These are phyloP conservation scores for Excoecaria agallocha DNA, from an alignment of 345 rosid species.

Conservation along the genomic window DNA sequence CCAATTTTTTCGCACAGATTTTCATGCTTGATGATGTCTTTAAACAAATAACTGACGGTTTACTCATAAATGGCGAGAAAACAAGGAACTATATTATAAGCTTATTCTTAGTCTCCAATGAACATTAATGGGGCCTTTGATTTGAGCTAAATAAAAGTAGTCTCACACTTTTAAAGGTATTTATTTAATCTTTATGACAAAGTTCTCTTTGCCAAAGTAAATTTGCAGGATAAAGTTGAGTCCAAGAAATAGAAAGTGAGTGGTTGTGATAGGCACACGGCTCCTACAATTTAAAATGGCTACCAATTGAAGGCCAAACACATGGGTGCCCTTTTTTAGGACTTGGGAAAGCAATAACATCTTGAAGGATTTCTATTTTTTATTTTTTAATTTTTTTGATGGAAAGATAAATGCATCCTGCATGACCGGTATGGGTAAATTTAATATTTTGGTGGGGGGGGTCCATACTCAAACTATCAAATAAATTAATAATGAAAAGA, in stretches of 20 bases:
- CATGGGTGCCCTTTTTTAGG: constrained; percentile 20
- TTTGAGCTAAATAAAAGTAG: not conserved
- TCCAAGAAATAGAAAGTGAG: not conserved
- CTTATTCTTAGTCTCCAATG: not conserved
- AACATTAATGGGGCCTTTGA: not conserved
- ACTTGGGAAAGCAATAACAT: constrained; percentile 4
- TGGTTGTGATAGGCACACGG: not conserved
- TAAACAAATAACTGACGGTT: not conserved
- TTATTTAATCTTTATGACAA: not conserved
- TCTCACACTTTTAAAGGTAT: constrained; percentile 5
- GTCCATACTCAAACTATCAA: not conserved
- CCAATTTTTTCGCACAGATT: not conserved
- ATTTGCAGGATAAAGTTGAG: not conserved
- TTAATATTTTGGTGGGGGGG: not conserved
- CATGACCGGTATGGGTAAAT: constrained; percentile 1
- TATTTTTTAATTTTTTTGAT: not conserved
- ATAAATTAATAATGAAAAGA: not conserved
- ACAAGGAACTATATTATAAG: not conserved
- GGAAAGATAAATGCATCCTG: not conserved
- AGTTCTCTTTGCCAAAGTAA: not conserved
- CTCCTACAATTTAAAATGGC: not conserved
- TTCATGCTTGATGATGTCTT: not conserved
- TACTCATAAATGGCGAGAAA: not conserved
- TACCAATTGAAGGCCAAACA: not conserved
- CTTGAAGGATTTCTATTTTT: not conserved